These are phyloP conservation scores for Cryptococcus sp. DNA, from an alignment of 1,284 basidiomycete genomes.

Conservation along the genomic window DNA sequence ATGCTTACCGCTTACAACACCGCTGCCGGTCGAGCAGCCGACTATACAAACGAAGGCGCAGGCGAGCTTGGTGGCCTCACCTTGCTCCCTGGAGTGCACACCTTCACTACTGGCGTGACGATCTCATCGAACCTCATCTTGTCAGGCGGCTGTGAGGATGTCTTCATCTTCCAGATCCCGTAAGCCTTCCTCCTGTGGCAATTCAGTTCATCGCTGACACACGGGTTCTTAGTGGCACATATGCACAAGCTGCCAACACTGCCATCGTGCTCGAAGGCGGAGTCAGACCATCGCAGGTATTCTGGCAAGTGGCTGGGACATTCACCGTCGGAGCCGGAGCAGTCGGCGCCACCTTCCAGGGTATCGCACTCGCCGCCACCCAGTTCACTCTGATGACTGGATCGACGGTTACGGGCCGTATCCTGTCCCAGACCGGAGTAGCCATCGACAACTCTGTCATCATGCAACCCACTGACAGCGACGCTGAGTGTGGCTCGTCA, in stretches of 20 bases:
- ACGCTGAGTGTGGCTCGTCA: background rate
- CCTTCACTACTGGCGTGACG: slow-evolving; percentile 14
- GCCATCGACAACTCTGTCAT: slow-evolving; percentile 12
- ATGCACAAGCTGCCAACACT: slow-evolving; percentile 14
- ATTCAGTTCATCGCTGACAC: background rate
- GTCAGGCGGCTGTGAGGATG: slow-evolving; percentile 10
- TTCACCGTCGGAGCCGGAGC: slow-evolving; percentile 11
- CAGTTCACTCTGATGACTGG: slow-evolving; percentile 16
- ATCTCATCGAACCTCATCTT: slow-evolving; percentile 11
- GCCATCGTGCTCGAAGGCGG: slow-evolving; percentile 17
- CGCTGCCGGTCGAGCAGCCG: slow-evolving; percentile 10
- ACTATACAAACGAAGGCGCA: slow-evolving; percentile 8
- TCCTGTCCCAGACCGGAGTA: slow-evolving; percentile 11
- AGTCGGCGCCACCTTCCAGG: slow-evolving; percentile 16
- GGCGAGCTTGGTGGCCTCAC: slow-evolving; percentile 19
- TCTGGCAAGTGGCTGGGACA: slow-evolving; percentile 18
- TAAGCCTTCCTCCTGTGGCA: slow-evolving; percentile 6
- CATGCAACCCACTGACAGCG: slow-evolving; percentile 4
- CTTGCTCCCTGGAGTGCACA: slow-evolving; percentile 20
- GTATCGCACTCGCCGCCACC: slow-evolving; percentile 16
- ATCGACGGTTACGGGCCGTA: slow-evolving; percentile 12
- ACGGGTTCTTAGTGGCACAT: slow-evolving; percentile 12
- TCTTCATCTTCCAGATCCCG: slow-evolving; percentile 24
- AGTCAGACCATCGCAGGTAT: slow-evolving; percentile 15
- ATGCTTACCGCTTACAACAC: slow-evolving; percentile 17